Evolutionary conservation across 2,329 filamentous ascomycete species (phyloP).

Genomic region (Monosporascus ibericus): DNA sequence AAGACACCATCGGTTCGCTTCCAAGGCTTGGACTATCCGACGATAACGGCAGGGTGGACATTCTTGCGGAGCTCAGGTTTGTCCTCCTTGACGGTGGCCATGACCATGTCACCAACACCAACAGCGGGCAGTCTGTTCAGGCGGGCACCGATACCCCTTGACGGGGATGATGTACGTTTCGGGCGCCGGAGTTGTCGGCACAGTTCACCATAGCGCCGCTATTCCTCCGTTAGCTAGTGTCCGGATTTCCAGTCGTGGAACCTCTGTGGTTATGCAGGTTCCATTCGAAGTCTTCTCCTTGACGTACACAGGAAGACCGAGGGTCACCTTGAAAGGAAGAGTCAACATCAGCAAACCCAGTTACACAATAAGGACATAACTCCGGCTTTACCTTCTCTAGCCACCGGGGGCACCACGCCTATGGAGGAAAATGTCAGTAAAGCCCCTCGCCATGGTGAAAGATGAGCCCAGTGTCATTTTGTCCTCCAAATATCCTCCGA

Average conservation of each 20-base stretch:
- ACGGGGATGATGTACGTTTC: slow-evolving; percentile 99
- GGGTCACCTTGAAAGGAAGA: slow-evolving; percentile 54
- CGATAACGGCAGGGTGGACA: slow-evolving; percentile 99
- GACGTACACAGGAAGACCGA: slow-evolving; percentile 99
- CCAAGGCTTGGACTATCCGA: slow-evolving; percentile 99
- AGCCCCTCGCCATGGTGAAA: not conserved
- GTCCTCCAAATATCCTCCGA: not conserved
- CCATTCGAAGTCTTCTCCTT: slow-evolving; percentile 13
- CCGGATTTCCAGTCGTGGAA: not conserved
- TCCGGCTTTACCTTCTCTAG: too few species aligned
- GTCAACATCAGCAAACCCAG: too few species aligned
- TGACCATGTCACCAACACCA: slow-evolving; percentile 99
- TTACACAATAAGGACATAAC: too few species aligned
- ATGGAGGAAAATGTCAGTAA: slow-evolving; percentile 16
- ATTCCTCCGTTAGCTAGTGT: slow-evolving; percentile 6
- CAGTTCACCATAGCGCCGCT: slow-evolving; percentile 99
- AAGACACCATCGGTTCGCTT: slow-evolving; percentile 97
- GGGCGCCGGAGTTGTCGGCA: slow-evolving; percentile 97
- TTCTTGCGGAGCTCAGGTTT: slow-evolving; percentile 99
- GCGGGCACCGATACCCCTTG: slow-evolving; percentile 95
- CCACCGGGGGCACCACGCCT: slow-evolving; percentile 92
- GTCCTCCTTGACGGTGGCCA: slow-evolving; percentile 99
- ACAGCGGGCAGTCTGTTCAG: slow-evolving; percentile 96
- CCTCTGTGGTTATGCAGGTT: not conserved
- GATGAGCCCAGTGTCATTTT: not conserved